Base-by-base conservation (phyloP, 1,139 yeast species). In the Taphrina betulina region DNA sequence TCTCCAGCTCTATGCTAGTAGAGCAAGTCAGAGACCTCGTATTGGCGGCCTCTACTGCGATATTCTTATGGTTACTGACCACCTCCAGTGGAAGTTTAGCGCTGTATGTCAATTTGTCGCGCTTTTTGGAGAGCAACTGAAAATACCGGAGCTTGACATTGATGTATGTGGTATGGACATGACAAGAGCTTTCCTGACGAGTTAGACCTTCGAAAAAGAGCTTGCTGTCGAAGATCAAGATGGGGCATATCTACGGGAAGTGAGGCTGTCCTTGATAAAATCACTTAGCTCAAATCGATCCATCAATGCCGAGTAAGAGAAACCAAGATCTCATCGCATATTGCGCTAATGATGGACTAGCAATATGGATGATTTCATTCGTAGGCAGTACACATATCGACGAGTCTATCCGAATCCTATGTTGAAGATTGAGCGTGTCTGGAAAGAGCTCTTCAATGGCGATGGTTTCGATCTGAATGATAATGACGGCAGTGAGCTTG, bases 351-450 rank as follows among this genome's bases (percentile, higher is more conserved):
- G n/a, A 8, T 16, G 16, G 8, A 16, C 14, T 19, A 50, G 54
- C n/a, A 50, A 50, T 23, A 50, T 50, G 54, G 54, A 50, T 23
- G 46, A 38, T 24, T 50, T 50, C 54, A 50, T 50, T 17, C 46
- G 54, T 14, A 28, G 46, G 12, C 54, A 50, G 33, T 50, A 50
- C 26, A 40, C 54, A 5, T 50, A 50, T 22, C 54, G 54, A 16
- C 29, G 54, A 22, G 46, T 50, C 23, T 4, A 4, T 5, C 45
- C 40, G 28, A 50, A 50, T 50, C 54, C 54, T 5, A 22, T 50
- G 29, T 17, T 38, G 14, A 33, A 12, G n/a, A 46, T 50, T 16
- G 38, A 29, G 3, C 40, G 44, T 17, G 40, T 38, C 38, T 50
- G 54, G 54, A 41, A 33, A 24, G 37, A 41, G 16, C 23, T 35